These are phyloP conservation scores for Alternaria hordeiaustralica DNA, from an alignment of 2,329 filamentous ascomycete genomes.

Conservation along the genomic window DNA sequence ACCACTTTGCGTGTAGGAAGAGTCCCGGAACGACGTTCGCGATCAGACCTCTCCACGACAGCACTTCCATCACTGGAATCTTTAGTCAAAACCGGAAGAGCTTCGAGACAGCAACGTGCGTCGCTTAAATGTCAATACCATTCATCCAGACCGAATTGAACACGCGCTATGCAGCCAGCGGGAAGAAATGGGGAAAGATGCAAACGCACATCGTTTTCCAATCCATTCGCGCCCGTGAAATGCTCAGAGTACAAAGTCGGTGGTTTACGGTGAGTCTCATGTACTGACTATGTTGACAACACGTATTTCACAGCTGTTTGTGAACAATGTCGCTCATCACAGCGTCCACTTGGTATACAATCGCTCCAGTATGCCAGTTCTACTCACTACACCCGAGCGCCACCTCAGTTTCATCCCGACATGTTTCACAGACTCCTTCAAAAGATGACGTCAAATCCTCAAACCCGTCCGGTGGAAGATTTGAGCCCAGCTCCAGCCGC, in stretches of 20 bases:
- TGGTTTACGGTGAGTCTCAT: background rate
- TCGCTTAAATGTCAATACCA: too few relatives aligned
- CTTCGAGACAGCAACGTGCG: too few relatives aligned
- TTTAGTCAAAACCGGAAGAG: too few relatives aligned
- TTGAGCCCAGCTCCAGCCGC: background rate
- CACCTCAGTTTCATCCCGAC: background rate
- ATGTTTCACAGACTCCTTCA: background rate
- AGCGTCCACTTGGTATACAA: background rate
- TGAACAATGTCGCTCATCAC: background rate
- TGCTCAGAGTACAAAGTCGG: too few relatives aligned
- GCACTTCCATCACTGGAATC: background rate
- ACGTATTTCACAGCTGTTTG: background rate
- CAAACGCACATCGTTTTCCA: too few relatives aligned
- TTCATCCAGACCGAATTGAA: too few relatives aligned
- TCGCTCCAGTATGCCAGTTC: fast-evolving
- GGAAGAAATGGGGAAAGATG: too few relatives aligned
- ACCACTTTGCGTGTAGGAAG: too few relatives aligned
- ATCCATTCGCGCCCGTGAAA: too few relatives aligned
- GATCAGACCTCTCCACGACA: background rate
- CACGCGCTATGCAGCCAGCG: too few relatives aligned
- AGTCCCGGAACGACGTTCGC: background rate
- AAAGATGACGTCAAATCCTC: background rate
- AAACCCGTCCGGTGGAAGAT: background rate
- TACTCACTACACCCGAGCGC: background rate
- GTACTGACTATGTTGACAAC: background rate